phyloP scores from a whole-genome alignment of 805 yeast genomes.

The Saturnispora mendoncae region DNA sequence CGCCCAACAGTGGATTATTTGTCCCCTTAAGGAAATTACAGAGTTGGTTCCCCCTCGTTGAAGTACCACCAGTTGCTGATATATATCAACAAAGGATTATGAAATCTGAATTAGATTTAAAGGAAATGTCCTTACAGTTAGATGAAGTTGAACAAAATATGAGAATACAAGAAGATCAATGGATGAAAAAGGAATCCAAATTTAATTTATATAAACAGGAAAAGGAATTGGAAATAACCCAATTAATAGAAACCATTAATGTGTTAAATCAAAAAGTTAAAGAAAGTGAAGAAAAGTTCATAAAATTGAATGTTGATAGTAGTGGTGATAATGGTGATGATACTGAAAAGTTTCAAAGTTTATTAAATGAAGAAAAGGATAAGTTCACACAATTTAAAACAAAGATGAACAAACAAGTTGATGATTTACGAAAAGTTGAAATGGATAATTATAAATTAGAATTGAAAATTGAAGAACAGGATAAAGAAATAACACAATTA shows the following conservation, averaged over 20 bases:
- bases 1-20: constrained; percentile 67
- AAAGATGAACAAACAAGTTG: constrained; percentile 13
- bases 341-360: constrained; percentile 4
- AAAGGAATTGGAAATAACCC: constrained; percentile 47
- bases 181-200: constrained; percentile 38
- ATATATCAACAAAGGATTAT: constrained; percentile 23
- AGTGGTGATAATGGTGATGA: too few relatives aligned
- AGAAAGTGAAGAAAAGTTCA: constrained; percentile 36
- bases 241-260: constrained; percentile 50
- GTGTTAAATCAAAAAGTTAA: constrained; percentile 45
- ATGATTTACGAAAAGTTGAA: constrained; percentile 14
- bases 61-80: not conserved
- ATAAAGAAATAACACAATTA: not conserved
- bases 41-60: constrained; percentile 6
- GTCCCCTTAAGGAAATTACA: constrained; percentile 43
- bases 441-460: constrained; percentile 15
- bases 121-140: constrained; percentile 40
- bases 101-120: constrained; percentile 37
- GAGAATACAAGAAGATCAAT: constrained; percentile 37
- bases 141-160: constrained; percentile 40
- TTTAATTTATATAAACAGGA: constrained; percentile 38
- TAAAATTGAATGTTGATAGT: not conserved
- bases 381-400: constrained; percentile 10
- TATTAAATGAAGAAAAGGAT: constrained; percentile 1
- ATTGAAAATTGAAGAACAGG: constrained; percentile 13